Evolutionary conservation across 257 asterid genomes (phyloP).

Genomic region (Marsdenia floribunda): DNA sequence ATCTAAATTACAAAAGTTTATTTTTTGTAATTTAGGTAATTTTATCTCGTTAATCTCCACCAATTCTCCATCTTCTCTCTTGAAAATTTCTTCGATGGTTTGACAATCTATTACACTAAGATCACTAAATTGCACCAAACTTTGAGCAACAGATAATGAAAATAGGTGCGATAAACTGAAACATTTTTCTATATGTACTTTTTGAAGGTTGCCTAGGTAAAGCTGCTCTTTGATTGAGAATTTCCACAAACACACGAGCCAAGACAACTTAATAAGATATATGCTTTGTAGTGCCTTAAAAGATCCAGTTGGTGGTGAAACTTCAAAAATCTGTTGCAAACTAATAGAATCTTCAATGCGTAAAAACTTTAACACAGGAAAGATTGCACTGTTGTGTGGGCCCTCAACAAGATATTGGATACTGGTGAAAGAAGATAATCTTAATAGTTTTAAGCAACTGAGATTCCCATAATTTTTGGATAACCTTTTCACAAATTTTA

Average conservation of each 20-base stretch:
- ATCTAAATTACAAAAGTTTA: not conserved
- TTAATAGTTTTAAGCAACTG: not conserved
- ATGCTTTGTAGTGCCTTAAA: not conserved
- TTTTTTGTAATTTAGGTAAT: not conserved
- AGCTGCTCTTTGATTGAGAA: not conserved
- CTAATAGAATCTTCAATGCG: not conserved
- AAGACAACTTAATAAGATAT: not conserved
- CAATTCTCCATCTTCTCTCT: not conserved
- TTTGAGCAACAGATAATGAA: not conserved
- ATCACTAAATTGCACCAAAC: not conserved
- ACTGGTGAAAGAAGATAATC: not conserved
- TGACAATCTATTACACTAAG: not conserved
- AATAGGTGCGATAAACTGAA: not conserved
- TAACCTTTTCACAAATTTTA: not conserved
- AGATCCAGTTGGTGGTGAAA: not conserved
- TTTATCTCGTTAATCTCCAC: not conserved
- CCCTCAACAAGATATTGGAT: not conserved
- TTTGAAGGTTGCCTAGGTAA: not conserved
- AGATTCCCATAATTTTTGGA: not conserved
- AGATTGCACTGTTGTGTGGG: not conserved
- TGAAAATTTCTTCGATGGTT: not conserved
- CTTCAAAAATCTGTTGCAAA: not conserved
- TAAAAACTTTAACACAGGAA: not conserved
- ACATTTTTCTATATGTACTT: not conserved
- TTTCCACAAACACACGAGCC: not conserved